Evolutionary conservation across 2,329 filamentous ascomycete genomes (phyloP).

Genomic region (Simplicillium aogashimaense): DNA sequence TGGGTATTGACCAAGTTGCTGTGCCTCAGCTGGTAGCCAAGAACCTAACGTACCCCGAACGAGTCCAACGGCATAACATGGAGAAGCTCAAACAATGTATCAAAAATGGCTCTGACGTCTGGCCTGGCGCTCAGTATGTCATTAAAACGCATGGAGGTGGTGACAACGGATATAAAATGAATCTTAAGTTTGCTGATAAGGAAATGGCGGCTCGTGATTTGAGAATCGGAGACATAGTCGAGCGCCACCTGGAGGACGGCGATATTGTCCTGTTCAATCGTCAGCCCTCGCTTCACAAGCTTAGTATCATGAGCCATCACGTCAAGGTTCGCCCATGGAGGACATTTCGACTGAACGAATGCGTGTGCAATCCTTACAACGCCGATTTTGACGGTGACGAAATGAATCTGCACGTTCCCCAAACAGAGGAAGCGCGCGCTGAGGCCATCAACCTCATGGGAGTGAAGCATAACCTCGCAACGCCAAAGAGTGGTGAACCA

Average conservation of each 20-base stretch:
- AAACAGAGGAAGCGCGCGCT: conserved; percentile 91
- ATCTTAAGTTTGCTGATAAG: conserved; percentile 65
- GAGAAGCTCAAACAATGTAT: conserved; percentile 69
- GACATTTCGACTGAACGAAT: conserved; percentile 95
- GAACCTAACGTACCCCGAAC: conserved; percentile 91
- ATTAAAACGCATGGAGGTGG: conserved; percentile 48
- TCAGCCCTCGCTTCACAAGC: conserved; percentile 93
- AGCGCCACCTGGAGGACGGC: conserved; percentile 88
- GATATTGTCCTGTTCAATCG: conserved; percentile 97
- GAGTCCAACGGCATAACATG: conserved; percentile 76
- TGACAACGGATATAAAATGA: conserved; percentile 57
- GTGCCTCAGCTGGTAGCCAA: conserved; percentile 88
- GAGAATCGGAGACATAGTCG: conserved; percentile 76
- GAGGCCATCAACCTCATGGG: conserved; percentile 97
- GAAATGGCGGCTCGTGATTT: conserved; percentile 65
- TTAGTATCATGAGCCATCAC: conserved; percentile 94
- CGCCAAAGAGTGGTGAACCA: conserved; percentile 93
- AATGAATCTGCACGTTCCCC: conserved; percentile 97
- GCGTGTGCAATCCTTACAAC: conserved; percentile 96
- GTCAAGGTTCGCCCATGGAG: conserved; percentile 91
- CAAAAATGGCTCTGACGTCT: conserved; percentile 63
- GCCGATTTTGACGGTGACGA: conserved; percentile 98
- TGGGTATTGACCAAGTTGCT: conserved; percentile 88
- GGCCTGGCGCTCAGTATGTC: conserved; percentile 82
- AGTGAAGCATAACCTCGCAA: conserved; percentile 91